Percentiles rank a stretch among this genome's conserved stretches.
Conservation (phyloP, 2,329 filamentous ascomycete genomes). For the Didymellaceae sp. region DNA sequence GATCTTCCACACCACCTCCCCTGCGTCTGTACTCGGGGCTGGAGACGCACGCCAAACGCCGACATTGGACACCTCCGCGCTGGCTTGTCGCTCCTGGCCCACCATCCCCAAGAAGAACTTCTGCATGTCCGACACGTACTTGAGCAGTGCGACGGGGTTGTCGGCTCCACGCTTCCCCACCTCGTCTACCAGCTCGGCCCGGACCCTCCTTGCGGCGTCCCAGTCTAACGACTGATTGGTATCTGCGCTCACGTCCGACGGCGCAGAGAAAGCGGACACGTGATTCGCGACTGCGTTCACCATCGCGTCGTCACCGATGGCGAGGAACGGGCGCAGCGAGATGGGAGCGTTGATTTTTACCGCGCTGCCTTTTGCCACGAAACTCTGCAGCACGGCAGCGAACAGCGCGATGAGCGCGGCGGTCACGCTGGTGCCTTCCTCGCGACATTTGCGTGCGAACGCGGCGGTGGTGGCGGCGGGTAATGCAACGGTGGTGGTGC, state of each 20-base stretch:
- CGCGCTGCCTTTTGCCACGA: conserved; percentile 36
- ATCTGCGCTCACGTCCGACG: neutral
- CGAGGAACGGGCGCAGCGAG: conserved; percentile 49
- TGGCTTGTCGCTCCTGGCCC: conserved; percentile 48
- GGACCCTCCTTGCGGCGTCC: conserved; percentile 26
- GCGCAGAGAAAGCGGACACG: neutral
- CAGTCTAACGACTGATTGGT: conserved; percentile 25
- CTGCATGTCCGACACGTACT: conserved; percentile 50
- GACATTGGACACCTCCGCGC: conserved; percentile 57
- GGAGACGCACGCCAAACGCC: conserved; percentile 40
- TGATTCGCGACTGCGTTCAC: conserved; percentile 29
- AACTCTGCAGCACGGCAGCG: conserved; percentile 47
- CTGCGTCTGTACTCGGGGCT: neutral
- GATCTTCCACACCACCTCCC: conserved; percentile 32
- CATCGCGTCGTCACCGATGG: conserved; percentile 34
- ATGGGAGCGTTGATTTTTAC: conserved; percentile 47
- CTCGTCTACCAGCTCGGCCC: conserved; percentile 19
- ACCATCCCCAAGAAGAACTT: conserved; percentile 47
- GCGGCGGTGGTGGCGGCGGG: conserved; percentile 36
- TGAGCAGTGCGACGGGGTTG: conserved; percentile 47
- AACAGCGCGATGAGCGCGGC: conserved; percentile 50
- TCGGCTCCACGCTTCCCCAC: conserved; percentile 38
- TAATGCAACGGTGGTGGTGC: conserved; percentile 40
- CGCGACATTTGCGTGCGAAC: conserved; percentile 44
- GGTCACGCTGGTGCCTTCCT: conserved; percentile 52